phyloP scores from a whole-genome alignment of 2,329 filamentous ascomycete genomes.

The Fusarium caatingaense region DNA sequence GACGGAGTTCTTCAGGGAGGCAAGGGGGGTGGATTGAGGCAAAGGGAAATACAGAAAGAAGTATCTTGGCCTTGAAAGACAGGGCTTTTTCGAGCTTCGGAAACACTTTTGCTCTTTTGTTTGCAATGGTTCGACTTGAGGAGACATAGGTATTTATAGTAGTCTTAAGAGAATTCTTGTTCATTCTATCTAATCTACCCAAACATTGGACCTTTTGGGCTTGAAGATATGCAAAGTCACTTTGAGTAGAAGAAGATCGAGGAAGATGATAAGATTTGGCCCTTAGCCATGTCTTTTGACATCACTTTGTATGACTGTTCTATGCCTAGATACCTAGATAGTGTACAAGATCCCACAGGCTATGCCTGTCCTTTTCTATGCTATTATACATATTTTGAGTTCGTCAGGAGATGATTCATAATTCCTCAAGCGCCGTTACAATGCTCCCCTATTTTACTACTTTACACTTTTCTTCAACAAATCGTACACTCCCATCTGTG shows the following conservation, averaged over 20 bases:
- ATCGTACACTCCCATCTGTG: conserved; percentile 59
- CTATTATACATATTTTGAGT: conserved; percentile 13
- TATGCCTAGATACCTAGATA: neutral
- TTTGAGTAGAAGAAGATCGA: neutral
- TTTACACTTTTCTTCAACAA: conserved; percentile 41
- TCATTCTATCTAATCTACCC: neutral
- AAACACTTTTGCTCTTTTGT: conserved; percentile 8
- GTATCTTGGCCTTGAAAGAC: conserved; percentile 12
- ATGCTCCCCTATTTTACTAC: conserved; percentile 15
- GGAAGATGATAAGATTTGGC: neutral
- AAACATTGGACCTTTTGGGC: neutral
- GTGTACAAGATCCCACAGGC: conserved; percentile 15
- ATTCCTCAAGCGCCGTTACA: conserved; percentile 4
- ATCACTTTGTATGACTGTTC: conserved; percentile 9
- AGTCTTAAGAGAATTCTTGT: neutral
- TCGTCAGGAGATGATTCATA: conserved; percentile 9
- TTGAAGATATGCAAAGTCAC: neutral
- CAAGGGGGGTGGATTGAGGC: conserved; percentile 6
- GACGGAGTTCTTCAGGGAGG: conserved; percentile 43
- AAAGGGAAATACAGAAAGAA: conserved; percentile 17
- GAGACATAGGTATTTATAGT: neutral
- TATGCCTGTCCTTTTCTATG: conserved; percentile 2
- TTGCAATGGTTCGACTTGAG: conserved; percentile 3
- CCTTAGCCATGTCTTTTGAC: neutral
- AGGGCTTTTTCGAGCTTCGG: neutral